Conservation (phyloP, 306 rosid genomes). For the Argentina anserina region DNA sequence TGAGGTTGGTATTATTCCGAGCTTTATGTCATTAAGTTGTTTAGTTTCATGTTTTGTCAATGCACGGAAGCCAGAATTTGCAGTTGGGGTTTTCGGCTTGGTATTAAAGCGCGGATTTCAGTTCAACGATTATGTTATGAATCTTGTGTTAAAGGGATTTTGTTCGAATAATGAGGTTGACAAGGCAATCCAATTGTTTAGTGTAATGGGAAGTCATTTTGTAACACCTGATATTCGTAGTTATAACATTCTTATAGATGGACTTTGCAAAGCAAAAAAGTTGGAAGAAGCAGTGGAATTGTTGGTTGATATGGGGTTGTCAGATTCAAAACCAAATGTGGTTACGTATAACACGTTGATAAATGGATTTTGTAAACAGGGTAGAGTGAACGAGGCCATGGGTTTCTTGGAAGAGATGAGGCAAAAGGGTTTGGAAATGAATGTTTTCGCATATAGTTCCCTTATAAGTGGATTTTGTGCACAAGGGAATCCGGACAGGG, state of each 20-base stretch:
- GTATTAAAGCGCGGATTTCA: slow-evolving; percentile 56
- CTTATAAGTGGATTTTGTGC: slow-evolving; percentile 55
- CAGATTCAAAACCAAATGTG: slow-evolving; percentile 40
- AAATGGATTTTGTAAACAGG: slow-evolving; percentile 57
- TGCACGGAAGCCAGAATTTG: slow-evolving; percentile 34
- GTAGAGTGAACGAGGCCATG: slow-evolving; percentile 48
- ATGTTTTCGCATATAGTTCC: slow-evolving; percentile 50
- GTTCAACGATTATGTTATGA: slow-evolving; percentile 38
- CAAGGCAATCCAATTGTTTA: slow-evolving; percentile 45
- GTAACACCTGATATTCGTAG: slow-evolving; percentile 42
- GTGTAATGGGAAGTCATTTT: slow-evolving; percentile 38
- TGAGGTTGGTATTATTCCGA: slow-evolving; percentile 31
- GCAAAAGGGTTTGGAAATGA: slow-evolving; percentile 46
- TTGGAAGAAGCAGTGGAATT: slow-evolving; percentile 54
- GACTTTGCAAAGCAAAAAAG: slow-evolving; percentile 56
- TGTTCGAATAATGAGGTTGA: slow-evolving; percentile 37
- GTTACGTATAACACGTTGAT: slow-evolving; percentile 53
- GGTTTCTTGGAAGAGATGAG: slow-evolving; percentile 62
- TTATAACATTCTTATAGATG: slow-evolving; percentile 58
- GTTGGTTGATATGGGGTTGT: slow-evolving; percentile 53
- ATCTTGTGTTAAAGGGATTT: slow-evolving; percentile 59
- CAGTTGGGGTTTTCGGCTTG: slow-evolving; percentile 54
- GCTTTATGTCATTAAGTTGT: slow-evolving; percentile 46
- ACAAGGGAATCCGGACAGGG: slow-evolving; percentile 44
- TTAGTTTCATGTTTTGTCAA: slow-evolving; percentile 54